These are phyloP conservation scores for Coemansia sp. DNA, from an alignment of 192 early-diverging fungal species.

Conservation along the genomic window DNA sequence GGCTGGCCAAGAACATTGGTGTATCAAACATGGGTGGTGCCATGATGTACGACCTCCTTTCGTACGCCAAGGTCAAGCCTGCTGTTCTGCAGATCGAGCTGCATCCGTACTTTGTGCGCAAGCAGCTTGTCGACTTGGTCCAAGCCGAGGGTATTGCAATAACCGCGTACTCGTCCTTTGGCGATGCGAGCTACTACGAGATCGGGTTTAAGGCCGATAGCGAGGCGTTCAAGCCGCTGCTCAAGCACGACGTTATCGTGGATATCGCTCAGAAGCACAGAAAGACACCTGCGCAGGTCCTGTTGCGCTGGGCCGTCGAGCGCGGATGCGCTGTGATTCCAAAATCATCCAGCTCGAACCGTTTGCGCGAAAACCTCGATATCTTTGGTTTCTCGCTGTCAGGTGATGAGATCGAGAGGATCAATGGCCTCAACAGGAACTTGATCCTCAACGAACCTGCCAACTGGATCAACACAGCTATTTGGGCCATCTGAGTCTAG, in stretches of 20 bases:
- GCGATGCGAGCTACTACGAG: constrained; percentile 41
- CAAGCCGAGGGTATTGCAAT: constrained; percentile 66
- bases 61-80: constrained; percentile 57
- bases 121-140: constrained; percentile 69
- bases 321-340: constrained; percentile 75
- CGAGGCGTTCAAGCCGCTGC: constrained; percentile 12
- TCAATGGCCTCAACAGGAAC: constrained; percentile 24
- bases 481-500: constrained; percentile 38
- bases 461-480: constrained; percentile 15
- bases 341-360: constrained; percentile 64
- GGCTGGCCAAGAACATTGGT: constrained; percentile 63
- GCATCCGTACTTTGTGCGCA: constrained; percentile 64
- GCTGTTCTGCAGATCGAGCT: constrained; percentile 86
- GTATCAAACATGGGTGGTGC: constrained; percentile 65
- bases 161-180: constrained; percentile 86
- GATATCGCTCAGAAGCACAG: constrained; percentile 67
- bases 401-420: constrained; percentile 19
- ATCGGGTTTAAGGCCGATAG: constrained; percentile 11
- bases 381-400: constrained; percentile 30
- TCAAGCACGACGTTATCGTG: constrained; percentile 38
- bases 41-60: constrained; percentile 60
- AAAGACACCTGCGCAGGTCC: constrained; percentile 65
- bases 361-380: constrained; percentile 55
- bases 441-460: constrained; percentile 34
- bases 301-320: constrained; percentile 71